phyloP scores from a whole-genome alignment of 441 rosid species.

The Iberis amara region DNA sequence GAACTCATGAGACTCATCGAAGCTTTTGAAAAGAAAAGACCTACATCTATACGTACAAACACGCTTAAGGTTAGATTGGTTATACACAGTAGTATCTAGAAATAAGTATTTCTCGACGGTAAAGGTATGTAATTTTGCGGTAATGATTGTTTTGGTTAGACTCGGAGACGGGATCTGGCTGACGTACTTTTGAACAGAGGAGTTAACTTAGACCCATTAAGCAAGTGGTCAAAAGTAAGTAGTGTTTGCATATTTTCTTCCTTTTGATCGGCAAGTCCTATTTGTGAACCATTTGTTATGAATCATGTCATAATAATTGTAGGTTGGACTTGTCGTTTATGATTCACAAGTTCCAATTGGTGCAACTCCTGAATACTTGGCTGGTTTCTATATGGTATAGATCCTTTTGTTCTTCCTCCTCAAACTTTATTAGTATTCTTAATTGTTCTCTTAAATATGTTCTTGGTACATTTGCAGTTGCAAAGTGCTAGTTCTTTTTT shows the following conservation, averaged over 20 bases:
- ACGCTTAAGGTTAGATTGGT: slow-evolving; percentile 63
- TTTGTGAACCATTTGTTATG: slow-evolving; percentile 15
- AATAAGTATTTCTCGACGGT: slow-evolving; percentile 3
- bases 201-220: slow-evolving; percentile 80
- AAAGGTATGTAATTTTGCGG: slow-evolving; percentile 1
- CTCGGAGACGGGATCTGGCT: slow-evolving; percentile 90
- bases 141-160: slow-evolving; percentile 35
- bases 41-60: slow-evolving; percentile 82
- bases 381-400: slow-evolving; percentile 52
- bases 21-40: slow-evolving; percentile 88
- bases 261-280: neutral
- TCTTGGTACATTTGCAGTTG: slow-evolving; percentile 40
- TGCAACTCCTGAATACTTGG: slow-evolving; percentile 90
- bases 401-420: slow-evolving; percentile 8
- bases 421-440: neutral
- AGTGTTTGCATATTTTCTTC: slow-evolving; percentile 10
- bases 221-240: slow-evolving; percentile 95
- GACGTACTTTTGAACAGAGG: slow-evolving; percentile 92
- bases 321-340: slow-evolving; percentile 90
- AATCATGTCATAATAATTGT: slow-evolving; percentile 15
- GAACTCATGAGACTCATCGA: slow-evolving; percentile 87
- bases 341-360: slow-evolving; percentile 97
- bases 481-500: slow-evolving; percentile 96
- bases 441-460: slow-evolving; percentile 12
- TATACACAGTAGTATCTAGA: neutral